Evolutionary conservation across 129 eudicot genomes (phyloP), one percentile per base, ranked within the genome.

Genomic region (Artemisia tridentata): DNA sequence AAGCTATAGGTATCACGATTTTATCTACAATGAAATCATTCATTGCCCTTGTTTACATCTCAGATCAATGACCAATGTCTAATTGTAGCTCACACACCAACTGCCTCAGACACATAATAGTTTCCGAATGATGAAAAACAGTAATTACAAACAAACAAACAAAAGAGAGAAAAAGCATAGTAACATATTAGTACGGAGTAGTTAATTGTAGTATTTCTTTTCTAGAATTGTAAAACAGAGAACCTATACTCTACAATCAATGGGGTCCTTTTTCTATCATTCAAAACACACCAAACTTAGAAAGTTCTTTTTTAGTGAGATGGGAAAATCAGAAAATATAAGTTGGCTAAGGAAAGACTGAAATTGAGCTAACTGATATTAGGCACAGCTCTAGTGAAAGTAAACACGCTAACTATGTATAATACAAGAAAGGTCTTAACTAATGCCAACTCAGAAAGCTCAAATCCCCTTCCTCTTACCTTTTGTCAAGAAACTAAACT

Each of bases 1-100:
- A 48, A 63, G 5, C 25, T 38, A 13, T 20, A 63, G 49, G 19
- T 3, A 49, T 53, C 54, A 41, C 13, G 15, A 45, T n/a, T 52
- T 25, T 63, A 64, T 38, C 72, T 41, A 74, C 55, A 43, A 65
- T 11, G 18, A 74, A 19, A 53, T 53, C 54, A 63, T n/a, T 41
- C 55, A 74, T 52, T 15, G 27, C 72, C 23, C 65, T 38, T 20
- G 54, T 65, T 34, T 25, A 14, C 38, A 63, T 18, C 34, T 8
- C 53, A 17, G 49, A 60, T 17, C 19, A 48, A 25, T 49, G 14
- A 72, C 63, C 52, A 3, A 11, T 49, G 23, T 72, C 61, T 49
- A 72, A 43, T 31, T 63, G 49, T 27, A 48, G 50, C 69, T 61
- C 47, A 38, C 50, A 53, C 17, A 69, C 52, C 63, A 53, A 69